Evolutionary conservation across 805 yeast genomes (phyloP).

Genomic region (Nakazawaea sp.): DNA sequence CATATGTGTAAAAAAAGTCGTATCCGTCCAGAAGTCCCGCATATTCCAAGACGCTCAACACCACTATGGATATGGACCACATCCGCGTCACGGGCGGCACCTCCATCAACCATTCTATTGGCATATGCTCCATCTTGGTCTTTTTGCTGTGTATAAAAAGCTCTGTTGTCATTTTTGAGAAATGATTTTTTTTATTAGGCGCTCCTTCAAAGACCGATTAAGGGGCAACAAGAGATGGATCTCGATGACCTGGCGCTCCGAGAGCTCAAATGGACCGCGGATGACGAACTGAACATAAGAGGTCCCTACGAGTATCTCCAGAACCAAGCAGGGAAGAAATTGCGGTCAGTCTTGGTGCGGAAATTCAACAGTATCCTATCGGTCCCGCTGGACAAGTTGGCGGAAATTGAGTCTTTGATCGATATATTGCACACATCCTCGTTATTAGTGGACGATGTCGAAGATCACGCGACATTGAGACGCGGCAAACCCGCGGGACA

Average conservation of each 20-base stretch:
- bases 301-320: constrained; percentile 47
- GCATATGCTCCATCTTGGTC: constrained; percentile 32
- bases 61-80: constrained; percentile 26
- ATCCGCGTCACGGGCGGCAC: constrained; percentile 40
- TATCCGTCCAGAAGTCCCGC: constrained; percentile 24
- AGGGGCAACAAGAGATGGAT: constrained; percentile 13
- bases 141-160: no score
- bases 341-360: constrained; percentile 40
- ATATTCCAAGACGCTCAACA: constrained; percentile 25
- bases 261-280: constrained; percentile 21
- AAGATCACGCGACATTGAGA: constrained; percentile 65
- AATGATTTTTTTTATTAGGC: neutral
- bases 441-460: constrained; percentile 79
- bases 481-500: constrained; percentile 82
- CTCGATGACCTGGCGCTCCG: constrained; percentile 12
- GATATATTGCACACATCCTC: constrained; percentile 62
- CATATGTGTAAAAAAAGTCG: constrained; percentile 28
- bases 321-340: constrained; percentile 48
- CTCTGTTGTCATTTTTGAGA: neutral
- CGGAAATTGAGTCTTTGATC: constrained; percentile 38
- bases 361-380: constrained; percentile 47
- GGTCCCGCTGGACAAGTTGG: constrained; percentile 31
- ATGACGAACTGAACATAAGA: constrained; percentile 22
- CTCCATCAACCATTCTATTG: constrained; percentile 32
- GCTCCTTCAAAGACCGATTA: neutral